These are phyloP conservation scores for Lagenaria siceraria DNA, from an alignment of 306 rosid species.

Conservation along the genomic window DNA sequence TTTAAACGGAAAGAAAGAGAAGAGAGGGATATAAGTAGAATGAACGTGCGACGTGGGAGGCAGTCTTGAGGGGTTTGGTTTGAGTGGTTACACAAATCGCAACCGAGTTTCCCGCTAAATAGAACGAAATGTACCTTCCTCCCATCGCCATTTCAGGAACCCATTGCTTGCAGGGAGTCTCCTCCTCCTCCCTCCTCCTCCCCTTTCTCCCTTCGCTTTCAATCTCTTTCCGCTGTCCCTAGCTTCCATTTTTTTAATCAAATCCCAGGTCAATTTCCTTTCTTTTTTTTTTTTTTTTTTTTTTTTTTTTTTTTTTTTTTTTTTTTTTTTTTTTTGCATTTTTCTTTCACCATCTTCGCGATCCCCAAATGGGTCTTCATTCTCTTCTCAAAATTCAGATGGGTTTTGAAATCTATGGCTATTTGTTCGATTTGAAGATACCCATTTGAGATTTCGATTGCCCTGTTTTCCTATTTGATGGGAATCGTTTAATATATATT, in stretches of 20 bases:
- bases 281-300: not conserved
- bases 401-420: not conserved
- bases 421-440: not conserved
- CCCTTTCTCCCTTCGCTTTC: not conserved
- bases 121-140: conserved; percentile 2
- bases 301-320: not conserved
- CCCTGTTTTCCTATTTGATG: not conserved
- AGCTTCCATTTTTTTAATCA: not conserved
- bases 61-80: not conserved
- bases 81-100: conserved; percentile 4
- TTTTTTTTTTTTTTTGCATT: not conserved
- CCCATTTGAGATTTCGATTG: not conserved
- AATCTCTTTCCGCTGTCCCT: not conserved
- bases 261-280: not conserved
- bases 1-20: too few species aligned
- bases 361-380: not conserved
- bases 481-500: not conserved
- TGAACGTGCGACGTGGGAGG: conserved; percentile 24
- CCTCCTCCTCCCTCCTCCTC: not conserved
- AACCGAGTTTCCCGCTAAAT: conserved; percentile 7
- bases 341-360: not conserved
- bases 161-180: not conserved
- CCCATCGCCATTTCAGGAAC: not conserved
- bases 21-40: not conserved
- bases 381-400: not conserved